phyloP scores from a whole-genome alignment of 257 asterid species.

The Mitragyna speciosa region DNA sequence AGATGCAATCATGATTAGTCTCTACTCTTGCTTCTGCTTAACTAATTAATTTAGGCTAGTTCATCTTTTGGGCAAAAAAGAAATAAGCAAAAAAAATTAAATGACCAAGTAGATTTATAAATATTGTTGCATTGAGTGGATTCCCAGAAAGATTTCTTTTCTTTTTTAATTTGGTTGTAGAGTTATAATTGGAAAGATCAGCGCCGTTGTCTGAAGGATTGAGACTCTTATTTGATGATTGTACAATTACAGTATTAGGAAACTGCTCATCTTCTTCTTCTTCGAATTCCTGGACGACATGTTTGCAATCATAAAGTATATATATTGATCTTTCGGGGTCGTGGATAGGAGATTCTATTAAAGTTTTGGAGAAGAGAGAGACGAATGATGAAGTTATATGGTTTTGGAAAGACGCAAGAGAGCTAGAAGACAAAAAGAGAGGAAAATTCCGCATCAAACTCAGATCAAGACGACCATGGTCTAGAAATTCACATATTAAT shows the following conservation, averaged over 20 bases:
- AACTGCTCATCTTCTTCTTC: slow-evolving; percentile 19
- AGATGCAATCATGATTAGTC: not conserved
- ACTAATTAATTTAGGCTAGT: not conserved
- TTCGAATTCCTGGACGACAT: slow-evolving; percentile 17
- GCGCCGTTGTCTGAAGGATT: slow-evolving; percentile 11
- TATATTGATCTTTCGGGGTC: not conserved
- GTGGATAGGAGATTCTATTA: not conserved
- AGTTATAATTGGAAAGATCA: not conserved
- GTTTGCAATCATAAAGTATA: not conserved
- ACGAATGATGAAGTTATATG: slow-evolving; percentile 4
- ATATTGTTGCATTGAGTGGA: slow-evolving; percentile 16
- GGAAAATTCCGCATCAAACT: slow-evolving; percentile 5
- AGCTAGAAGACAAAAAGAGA: slow-evolving; percentile 12
- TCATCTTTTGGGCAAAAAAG: not conserved
- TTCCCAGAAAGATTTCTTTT: slow-evolving; percentile 16
- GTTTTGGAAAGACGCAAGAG: not conserved
- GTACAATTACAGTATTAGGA: slow-evolving; percentile 3
- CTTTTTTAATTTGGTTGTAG: slow-evolving; percentile 20
- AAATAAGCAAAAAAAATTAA: not conserved
- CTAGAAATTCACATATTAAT: not conserved
- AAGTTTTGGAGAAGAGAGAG: not conserved
- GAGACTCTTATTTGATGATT: slow-evolving; percentile 18
- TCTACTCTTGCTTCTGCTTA: not conserved
- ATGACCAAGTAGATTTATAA: not conserved
- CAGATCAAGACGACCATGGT: not conserved